Evolutionary conservation across 2,329 filamentous ascomycete species (phyloP).

Genomic region (Beauveria sp.): DNA sequence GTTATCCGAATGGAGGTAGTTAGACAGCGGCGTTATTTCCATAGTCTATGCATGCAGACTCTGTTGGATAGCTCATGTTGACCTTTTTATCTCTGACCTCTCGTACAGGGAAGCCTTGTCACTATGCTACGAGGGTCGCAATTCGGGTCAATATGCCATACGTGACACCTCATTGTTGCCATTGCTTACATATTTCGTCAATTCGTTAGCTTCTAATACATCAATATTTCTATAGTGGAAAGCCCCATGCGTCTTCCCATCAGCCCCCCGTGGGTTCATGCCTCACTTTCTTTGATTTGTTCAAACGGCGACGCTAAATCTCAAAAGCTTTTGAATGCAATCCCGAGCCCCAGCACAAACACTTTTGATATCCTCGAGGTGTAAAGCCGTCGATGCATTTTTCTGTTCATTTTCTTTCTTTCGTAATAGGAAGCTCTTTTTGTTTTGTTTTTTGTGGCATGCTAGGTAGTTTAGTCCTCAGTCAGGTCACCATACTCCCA

Average conservation of each 20-base stretch:
- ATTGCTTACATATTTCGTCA: not conserved
- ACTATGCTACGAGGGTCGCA: not conserved
- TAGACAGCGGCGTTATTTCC: no score
- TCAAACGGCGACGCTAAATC: not conserved
- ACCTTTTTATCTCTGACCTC: not conserved
- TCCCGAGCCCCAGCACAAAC: not conserved
- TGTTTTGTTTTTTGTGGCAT: not conserved
- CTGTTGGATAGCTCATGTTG: no score
- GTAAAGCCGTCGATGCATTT: not conserved
- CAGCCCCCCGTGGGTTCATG: not conserved
- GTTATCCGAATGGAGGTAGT: no score
- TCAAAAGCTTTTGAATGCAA: not conserved
- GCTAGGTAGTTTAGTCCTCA: constrained; percentile 57
- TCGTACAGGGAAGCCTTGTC: not conserved
- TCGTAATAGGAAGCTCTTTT: no score
- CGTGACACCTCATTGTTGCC: not conserved
- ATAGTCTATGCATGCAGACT: no score
- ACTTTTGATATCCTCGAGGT: not conserved
- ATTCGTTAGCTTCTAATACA: not conserved
- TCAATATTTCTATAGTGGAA: not conserved
- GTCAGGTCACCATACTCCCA: constrained; percentile 99
- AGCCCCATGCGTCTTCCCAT: not conserved
- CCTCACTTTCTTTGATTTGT: not conserved
- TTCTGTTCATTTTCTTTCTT: not conserved
- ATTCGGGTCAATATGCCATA: not conserved